Conservation (phyloP, 306 rosid genomes). For the Gastrolobium villosum region DNA sequence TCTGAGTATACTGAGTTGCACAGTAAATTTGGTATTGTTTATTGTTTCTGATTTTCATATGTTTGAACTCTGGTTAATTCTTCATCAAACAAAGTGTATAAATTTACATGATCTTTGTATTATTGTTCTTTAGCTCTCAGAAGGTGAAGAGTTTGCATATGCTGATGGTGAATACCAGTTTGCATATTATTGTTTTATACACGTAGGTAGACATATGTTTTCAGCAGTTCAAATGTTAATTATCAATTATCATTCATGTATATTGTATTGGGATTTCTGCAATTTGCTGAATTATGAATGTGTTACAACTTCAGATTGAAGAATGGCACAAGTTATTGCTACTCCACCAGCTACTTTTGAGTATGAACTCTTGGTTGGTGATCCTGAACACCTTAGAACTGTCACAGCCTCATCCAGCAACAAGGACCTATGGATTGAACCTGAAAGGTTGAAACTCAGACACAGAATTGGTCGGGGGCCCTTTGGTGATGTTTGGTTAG, state of each 20-base stretch:
- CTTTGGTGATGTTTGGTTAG: slow-evolving; percentile 96
- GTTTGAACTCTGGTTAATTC: background rate
- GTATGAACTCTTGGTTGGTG: slow-evolving; percentile 74
- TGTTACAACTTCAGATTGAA: slow-evolving; percentile 55
- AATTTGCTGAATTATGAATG: slow-evolving; percentile 39
- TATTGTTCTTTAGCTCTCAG: background rate
- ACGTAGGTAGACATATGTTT: background rate
- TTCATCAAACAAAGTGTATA: background rate
- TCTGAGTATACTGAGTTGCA: background rate
- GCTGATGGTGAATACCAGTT: background rate
- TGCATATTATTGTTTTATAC: background rate
- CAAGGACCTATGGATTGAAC: slow-evolving; percentile 76
- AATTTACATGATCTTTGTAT: background rate
- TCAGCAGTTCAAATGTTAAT: slow-evolving; percentile 13
- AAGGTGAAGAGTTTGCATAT: slow-evolving; percentile 9
- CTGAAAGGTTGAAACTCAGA: slow-evolving; percentile 81
- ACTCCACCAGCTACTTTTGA: slow-evolving; percentile 64
- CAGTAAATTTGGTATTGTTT: slow-evolving; percentile 19
- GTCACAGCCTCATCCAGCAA: slow-evolving; percentile 56
- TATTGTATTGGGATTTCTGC: slow-evolving; percentile 2
- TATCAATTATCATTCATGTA: background rate
- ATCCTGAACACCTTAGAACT: slow-evolving; percentile 61
- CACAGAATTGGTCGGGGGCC: slow-evolving; percentile 92
- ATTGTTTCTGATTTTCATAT: background rate
- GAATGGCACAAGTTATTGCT: slow-evolving; percentile 70